Percentiles rank a stretch among this genome's conserved stretches.
These are phyloP conservation scores for Septoria linicola DNA, from an alignment of 2,329 filamentous ascomycete species.

Conservation along the genomic window DNA sequence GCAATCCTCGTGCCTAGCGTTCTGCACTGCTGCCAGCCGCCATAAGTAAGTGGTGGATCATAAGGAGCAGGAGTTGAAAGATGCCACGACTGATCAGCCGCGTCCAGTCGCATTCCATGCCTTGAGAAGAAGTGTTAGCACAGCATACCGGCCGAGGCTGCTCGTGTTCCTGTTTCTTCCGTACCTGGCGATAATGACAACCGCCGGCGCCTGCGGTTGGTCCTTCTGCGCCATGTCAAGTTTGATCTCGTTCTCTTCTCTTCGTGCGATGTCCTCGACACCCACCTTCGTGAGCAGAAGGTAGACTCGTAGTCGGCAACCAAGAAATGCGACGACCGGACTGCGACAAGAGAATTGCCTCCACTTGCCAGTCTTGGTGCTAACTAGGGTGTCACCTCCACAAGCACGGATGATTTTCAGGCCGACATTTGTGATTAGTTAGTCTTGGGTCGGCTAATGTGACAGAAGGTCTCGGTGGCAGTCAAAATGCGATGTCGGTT, in stretches of 20 bases:
- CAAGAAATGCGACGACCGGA: too few species aligned
- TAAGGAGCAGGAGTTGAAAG: constrained; percentile 90
- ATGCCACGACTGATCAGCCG: constrained; percentile 93
- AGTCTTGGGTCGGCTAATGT: too few species aligned
- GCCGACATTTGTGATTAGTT: too few species aligned
- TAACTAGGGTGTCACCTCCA: too few species aligned
- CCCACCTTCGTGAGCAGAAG: too few species aligned
- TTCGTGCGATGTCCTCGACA: background rate
- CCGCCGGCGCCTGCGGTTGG: constrained; percentile 44
- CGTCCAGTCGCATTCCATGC: constrained; percentile 91
- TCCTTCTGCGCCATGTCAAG: constrained; percentile 5
- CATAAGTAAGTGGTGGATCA: constrained; percentile 91
- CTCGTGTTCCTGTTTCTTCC: constrained; percentile 19
- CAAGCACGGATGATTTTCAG: too few species aligned
- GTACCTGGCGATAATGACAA: constrained; percentile 53
- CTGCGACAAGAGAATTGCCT: too few species aligned
- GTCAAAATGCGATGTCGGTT: too few species aligned
- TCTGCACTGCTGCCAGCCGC: constrained; percentile 81
- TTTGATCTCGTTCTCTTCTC: background rate
- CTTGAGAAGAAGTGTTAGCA: constrained; percentile 44
- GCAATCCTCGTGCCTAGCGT: constrained; percentile 80
- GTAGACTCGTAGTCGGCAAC: too few species aligned
- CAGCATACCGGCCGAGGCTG: constrained; percentile 12
- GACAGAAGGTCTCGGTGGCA: too few species aligned
- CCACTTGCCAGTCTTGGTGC: too few species aligned